Conservation (phyloP, 495 filamentous ascomycete genomes). For the Penicillium verhagenii region DNA sequence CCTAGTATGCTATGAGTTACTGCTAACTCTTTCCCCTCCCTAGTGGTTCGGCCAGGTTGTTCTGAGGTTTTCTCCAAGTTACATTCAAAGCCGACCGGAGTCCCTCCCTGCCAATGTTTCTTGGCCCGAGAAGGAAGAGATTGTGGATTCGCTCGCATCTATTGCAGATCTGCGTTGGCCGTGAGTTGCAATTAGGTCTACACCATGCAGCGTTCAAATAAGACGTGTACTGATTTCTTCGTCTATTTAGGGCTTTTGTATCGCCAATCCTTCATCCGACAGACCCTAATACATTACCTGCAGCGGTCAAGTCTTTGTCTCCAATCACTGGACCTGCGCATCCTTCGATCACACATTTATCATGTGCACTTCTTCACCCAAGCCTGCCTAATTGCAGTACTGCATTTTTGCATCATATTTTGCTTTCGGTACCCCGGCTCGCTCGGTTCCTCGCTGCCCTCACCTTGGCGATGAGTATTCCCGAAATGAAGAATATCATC, state of each 20-base stretch:
- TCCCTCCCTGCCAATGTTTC: slow-evolving; percentile 61
- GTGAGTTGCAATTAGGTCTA: slow-evolving; percentile 52
- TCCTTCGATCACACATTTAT: slow-evolving; percentile 75
- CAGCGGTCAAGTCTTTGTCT: slow-evolving; percentile 62
- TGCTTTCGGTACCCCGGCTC: slow-evolving; percentile 75
- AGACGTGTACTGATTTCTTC: too few relatives aligned
- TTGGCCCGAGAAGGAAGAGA: slow-evolving; percentile 75
- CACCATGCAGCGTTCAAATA: too few relatives aligned
- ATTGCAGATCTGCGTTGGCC: slow-evolving; percentile 85
- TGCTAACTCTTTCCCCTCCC: too few relatives aligned
- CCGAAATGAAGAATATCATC: slow-evolving; percentile 63
- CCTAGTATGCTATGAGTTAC: too few relatives aligned
- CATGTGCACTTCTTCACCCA: slow-evolving; percentile 91
- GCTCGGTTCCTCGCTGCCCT: slow-evolving; percentile 71
- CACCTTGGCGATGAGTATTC: slow-evolving; percentile 66
- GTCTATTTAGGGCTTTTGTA: slow-evolving; percentile 59
- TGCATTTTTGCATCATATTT: slow-evolving; percentile 79
- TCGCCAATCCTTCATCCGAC: slow-evolving; percentile 86
- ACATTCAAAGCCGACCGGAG: slow-evolving; percentile 71
- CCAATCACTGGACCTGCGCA: slow-evolving; percentile 83
- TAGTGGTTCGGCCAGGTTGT: slow-evolving; percentile 74
- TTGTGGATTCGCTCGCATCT: slow-evolving; percentile 76
- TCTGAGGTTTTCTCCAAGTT: slow-evolving; percentile 69
- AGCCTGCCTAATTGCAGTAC: slow-evolving; percentile 79
- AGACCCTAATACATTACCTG: slow-evolving; percentile 60